phyloP scores from a whole-genome alignment of 2,329 filamentous ascomycete species.

The Sporothrix sp. region DNA sequence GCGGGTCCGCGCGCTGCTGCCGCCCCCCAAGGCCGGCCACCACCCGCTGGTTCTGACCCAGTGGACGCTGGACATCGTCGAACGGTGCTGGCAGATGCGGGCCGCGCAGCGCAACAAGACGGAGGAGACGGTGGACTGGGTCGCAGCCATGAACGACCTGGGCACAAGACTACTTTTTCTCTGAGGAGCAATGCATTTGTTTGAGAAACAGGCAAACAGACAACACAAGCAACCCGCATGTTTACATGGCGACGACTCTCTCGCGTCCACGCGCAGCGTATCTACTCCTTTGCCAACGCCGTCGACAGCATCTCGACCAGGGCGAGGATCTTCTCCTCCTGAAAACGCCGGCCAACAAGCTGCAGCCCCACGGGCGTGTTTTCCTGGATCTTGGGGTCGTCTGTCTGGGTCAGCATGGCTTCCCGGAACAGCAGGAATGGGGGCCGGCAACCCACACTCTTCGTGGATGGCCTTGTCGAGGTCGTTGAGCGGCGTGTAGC shows the following conservation, averaged over 20 bases:
- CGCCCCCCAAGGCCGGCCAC: neutral
- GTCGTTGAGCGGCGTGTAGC: slow-evolving; percentile 3
- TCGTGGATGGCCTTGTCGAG: slow-evolving; percentile 6
- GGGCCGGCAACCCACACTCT: neutral
- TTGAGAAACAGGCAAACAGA: neutral
- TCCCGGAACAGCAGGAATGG: neutral
- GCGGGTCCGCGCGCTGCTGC: slow-evolving; percentile 8
- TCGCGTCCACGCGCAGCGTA: too few species aligned
- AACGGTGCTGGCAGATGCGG: slow-evolving; percentile 11
- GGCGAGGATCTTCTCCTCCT: slow-evolving; percentile 8
- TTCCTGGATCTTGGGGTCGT: slow-evolving; percentile 10
- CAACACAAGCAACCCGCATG: neutral
- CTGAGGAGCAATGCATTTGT: too few species aligned
- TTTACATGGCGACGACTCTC: too few species aligned
- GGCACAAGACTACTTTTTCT: slow-evolving; percentile 8
- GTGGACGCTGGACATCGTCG: slow-evolving; percentile 11
- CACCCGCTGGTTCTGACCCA: slow-evolving; percentile 11
- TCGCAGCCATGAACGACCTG: slow-evolving; percentile 11
- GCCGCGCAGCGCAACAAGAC: neutral
- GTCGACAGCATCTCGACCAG: slow-evolving; percentile 7
- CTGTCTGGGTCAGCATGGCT: slow-evolving; percentile 5
- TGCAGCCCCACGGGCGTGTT: slow-evolving; percentile 14
- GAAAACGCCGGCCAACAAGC: slow-evolving; percentile 11
- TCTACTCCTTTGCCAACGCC: neutral
- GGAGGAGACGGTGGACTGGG: slow-evolving; percentile 10